phyloP scores from a whole-genome alignment of 306 rosid species.

The Cicer yamashitae region DNA sequence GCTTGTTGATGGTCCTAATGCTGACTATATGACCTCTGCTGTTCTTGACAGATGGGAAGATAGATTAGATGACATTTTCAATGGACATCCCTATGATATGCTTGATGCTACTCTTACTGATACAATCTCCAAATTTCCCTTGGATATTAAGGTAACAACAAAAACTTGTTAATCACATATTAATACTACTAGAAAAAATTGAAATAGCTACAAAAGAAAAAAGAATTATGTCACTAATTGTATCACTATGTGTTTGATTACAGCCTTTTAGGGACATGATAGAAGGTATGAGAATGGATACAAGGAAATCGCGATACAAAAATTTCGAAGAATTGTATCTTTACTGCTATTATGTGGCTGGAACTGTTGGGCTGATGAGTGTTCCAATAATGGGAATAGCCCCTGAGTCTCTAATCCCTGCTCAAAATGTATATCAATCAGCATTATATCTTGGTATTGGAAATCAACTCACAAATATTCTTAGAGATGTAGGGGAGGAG shows the following conservation, averaged over 20 bases:
- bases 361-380: conserved; percentile 92
- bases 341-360: conserved; percentile 92
- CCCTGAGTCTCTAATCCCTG: conserved; percentile 59
- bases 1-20: conserved; percentile 85
- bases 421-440: conserved; percentile 63
- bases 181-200: not conserved
- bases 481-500: conserved; percentile 97
- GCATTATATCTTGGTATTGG: conserved; percentile 85
- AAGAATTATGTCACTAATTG: not conserved
- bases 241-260: not conserved
- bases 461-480: conserved; percentile 87
- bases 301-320: conserved; percentile 61
- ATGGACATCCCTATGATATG: conserved; percentile 80
- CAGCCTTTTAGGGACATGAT: conserved; percentile 89
- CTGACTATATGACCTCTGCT: conserved; percentile 63
- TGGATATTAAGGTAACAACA: conserved; percentile 72
- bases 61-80: conserved; percentile 70
- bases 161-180: not conserved
- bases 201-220: not conserved
- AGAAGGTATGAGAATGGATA: conserved; percentile 94
- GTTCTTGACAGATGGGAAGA: conserved; percentile 96
- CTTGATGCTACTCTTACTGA: conserved; percentile 79
- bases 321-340: conserved; percentile 79
- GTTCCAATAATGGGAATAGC: conserved; percentile 92
- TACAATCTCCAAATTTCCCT: conserved; percentile 67